phyloP scores from a whole-genome alignment of 2,329 filamentous ascomycete species.

The Talaromyces sp. region DNA sequence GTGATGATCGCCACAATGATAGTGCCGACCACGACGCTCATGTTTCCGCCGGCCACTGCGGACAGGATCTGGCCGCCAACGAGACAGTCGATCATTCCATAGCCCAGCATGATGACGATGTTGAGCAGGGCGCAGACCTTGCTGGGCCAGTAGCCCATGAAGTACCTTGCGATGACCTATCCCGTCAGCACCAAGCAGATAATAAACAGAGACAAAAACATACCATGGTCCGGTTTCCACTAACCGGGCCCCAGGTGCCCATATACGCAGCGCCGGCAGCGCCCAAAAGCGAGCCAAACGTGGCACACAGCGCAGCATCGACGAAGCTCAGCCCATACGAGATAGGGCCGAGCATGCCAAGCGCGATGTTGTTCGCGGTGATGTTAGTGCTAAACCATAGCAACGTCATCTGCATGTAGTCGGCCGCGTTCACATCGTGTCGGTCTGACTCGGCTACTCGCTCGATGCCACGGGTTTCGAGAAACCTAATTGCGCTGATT shows the following conservation, averaged over 20 bases:
- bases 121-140: conserved; percentile 38
- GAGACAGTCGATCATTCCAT: conserved; percentile 39
- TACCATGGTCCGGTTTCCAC: conserved; percentile 42
- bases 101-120: conserved; percentile 40
- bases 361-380: conserved; percentile 37
- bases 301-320: conserved; percentile 35
- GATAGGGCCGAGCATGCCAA: conserved; percentile 40
- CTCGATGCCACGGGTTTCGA: conserved; percentile 14
- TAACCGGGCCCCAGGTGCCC: conserved; percentile 37
- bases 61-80: conserved; percentile 44
- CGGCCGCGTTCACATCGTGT: conserved; percentile 12
- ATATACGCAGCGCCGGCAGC: conserved; percentile 35
- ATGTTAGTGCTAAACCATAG: conserved; percentile 39
- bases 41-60: conserved; percentile 31
- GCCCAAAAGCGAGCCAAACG: conserved; percentile 34
- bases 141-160: conserved; percentile 41
- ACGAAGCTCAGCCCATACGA: conserved; percentile 35
- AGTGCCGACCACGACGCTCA: conserved; percentile 37
- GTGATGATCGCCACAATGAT: conserved; percentile 33
- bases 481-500: conserved; percentile 8
- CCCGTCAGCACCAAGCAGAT: not conserved
- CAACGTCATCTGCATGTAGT: conserved; percentile 21
- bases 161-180: conserved; percentile 38
- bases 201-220: not conserved
- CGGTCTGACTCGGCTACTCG: conserved; percentile 13